Conservation (phyloP, 2,329 filamentous ascomycete species). For the Fusarium fujikuroi region DNA sequence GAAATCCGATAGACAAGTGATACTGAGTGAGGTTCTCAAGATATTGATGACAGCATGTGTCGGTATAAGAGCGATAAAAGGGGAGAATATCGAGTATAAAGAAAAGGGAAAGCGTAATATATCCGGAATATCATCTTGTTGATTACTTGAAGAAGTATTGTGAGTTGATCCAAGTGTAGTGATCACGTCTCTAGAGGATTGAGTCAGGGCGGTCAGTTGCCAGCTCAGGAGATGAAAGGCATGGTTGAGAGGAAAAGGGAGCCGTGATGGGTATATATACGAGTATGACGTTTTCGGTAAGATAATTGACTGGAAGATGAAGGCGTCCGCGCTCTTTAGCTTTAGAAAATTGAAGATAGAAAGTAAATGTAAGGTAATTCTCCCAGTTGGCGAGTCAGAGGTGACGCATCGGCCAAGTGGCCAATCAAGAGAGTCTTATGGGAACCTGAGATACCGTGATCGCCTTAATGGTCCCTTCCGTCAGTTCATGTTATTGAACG, state of each 20-base stretch:
- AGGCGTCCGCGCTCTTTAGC: not conserved
- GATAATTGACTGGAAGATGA: not conserved
- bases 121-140: slow-evolving; percentile 44
- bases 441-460: slow-evolving; percentile 34
- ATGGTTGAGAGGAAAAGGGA: slow-evolving; percentile 27
- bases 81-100: slow-evolving; percentile 18
- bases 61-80: slow-evolving; percentile 17
- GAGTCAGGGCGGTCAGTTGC: slow-evolving; percentile 28
- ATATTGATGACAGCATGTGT: slow-evolving; percentile 32
- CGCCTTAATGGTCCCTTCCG: slow-evolving; percentile 34
- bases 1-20: not conserved
- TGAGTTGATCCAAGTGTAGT: slow-evolving; percentile 14
- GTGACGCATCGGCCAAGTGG: slow-evolving; percentile 42
- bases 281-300: not conserved
- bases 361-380: not conserved
- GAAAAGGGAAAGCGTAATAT: slow-evolving; percentile 22
- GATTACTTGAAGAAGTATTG: slow-evolving; percentile 10
- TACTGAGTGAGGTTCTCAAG: slow-evolving; percentile 13
- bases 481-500: not conserved
- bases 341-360: not conserved
- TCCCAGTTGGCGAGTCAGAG: slow-evolving; percentile 39
- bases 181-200: slow-evolving; percentile 36
- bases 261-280: not conserved
- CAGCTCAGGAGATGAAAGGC: slow-evolving; percentile 36
- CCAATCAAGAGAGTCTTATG: slow-evolving; percentile 38